A percentile compares a stretch with the other conserved stretches of the same genome.
Evolutionary conservation across 495 filamentous ascomycete species (phyloP).

Genomic region (Trichoderma parareesei): DNA sequence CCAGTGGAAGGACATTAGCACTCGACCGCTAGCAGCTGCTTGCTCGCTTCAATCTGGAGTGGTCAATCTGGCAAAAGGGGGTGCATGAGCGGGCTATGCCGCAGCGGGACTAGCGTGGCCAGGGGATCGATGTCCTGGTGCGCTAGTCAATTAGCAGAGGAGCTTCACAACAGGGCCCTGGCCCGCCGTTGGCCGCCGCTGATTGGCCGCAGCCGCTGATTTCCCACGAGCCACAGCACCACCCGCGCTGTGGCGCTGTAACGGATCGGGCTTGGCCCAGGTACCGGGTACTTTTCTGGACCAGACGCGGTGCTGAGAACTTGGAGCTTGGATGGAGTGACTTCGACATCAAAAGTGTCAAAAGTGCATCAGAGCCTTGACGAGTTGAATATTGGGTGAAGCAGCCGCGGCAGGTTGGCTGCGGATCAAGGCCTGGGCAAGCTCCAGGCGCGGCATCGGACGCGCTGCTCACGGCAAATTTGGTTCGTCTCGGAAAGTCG

Average conservation of each 20-base stretch:
- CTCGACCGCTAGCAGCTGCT: not conserved
- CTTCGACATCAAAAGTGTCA: too few relatives aligned
- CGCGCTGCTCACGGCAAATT: not conserved
- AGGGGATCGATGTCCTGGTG: slow-evolving; percentile 2
- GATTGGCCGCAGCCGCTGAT: not conserved
- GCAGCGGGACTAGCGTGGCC: not conserved
- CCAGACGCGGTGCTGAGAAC: not conserved
- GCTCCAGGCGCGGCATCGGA: not conserved
- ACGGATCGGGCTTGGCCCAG: slow-evolving; percentile 3
- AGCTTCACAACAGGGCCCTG: not conserved
- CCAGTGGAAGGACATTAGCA: too few relatives aligned
- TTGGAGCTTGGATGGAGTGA: too few relatives aligned
- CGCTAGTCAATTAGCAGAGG: slow-evolving; percentile 7
- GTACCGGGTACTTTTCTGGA: not conserved
- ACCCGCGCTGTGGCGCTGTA: not conserved
- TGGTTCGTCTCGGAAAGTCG: not conserved
- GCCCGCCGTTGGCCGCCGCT: not conserved
- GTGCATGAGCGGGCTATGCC: slow-evolving; percentile 7
- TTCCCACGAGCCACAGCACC: slow-evolving; percentile 3
- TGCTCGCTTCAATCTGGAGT: slow-evolving; percentile 6
- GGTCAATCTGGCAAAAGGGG: slow-evolving; percentile 7
- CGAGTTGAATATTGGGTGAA: too few relatives aligned
- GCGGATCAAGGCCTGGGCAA: not conserved
- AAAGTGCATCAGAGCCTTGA: too few relatives aligned
- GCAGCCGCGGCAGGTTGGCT: not conserved